phyloP scores from a whole-genome alignment of 805 yeast species.

The Candida ortonii region DNA sequence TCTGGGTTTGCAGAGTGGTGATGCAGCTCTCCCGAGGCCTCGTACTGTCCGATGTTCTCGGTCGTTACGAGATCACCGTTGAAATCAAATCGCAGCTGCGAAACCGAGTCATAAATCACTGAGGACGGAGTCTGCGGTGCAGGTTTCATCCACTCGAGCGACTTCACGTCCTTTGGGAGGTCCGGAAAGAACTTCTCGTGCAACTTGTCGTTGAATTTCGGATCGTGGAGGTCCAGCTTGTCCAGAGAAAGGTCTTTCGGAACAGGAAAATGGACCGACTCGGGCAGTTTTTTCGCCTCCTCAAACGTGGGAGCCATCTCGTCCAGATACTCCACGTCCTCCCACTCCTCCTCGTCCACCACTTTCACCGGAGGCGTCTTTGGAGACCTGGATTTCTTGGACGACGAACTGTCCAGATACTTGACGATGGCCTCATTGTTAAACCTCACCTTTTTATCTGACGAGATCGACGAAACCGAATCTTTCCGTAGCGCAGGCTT shows the following conservation, averaged over 20 bases:
- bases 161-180: constrained; percentile 75
- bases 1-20: constrained; percentile 90
- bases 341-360: constrained; percentile 43
- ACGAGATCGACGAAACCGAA: constrained; percentile 12
- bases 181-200: constrained; percentile 89
- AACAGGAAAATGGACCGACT: constrained; percentile 62
- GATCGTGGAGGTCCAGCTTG: constrained; percentile 61
- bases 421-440: constrained; percentile 32
- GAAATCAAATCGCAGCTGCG: constrained; percentile 85
- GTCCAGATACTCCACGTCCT: constrained; percentile 47
- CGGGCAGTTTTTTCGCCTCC: constrained; percentile 36
- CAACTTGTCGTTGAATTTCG: constrained; percentile 71
- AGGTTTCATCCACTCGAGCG: constrained; percentile 89
- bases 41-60: constrained; percentile 20
- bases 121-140: constrained; percentile 42
- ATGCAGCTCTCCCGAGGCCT: constrained; percentile 61
- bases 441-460: constrained; percentile 31
- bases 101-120: constrained; percentile 49
- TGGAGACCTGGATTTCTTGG: constrained; percentile 9
- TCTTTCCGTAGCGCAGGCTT: constrained; percentile 23
- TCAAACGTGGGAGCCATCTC: constrained; percentile 48
- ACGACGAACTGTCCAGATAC: constrained; percentile 19
- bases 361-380: constrained; percentile 1
- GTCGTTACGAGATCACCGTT: constrained; percentile 66
- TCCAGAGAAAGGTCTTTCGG: constrained; percentile 38